Evolutionary conservation across 805 yeast species (phyloP).

Genomic region (Yarrowia sp.): DNA sequence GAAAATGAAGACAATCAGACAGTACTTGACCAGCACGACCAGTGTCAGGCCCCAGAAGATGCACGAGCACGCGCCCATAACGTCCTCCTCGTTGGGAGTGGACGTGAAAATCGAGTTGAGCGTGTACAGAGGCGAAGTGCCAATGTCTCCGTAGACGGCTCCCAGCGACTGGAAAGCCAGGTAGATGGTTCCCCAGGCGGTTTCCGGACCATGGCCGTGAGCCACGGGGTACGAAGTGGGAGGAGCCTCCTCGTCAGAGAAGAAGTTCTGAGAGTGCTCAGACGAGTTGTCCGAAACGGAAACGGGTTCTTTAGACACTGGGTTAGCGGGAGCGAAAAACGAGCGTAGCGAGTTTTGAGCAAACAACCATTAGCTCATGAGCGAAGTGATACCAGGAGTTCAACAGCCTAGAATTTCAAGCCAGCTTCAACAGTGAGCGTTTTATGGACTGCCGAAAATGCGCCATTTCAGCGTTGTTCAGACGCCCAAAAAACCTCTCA

Average conservation of each 20-base stretch:
- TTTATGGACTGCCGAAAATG: too few species aligned
- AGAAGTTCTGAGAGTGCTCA: neutral
- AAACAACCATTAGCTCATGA: too few species aligned
- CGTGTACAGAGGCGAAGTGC: conserved; percentile 18
- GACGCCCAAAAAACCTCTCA: too few species aligned
- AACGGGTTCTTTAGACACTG: too few species aligned
- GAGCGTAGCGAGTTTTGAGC: too few species aligned
- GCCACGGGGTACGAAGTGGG: neutral
- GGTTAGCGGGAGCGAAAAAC: neutral
- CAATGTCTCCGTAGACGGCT: conserved; percentile 51
- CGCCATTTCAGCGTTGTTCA: too few species aligned
- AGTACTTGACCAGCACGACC: conserved; percentile 53
- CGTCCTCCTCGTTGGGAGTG: neutral
- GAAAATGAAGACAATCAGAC: conserved; percentile 51
- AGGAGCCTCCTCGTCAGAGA: conserved; percentile 16
- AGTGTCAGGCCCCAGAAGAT: conserved; percentile 56
- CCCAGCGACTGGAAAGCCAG: conserved; percentile 51
- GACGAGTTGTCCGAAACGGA: neutral
- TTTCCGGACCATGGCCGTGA: neutral
- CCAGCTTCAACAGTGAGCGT: too few species aligned
- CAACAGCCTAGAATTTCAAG: too few species aligned
- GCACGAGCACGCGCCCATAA: conserved; percentile 23
- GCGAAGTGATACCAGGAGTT: too few species aligned
- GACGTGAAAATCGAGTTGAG: neutral
- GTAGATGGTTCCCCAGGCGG: neutral